Conservation (phyloP, 192 early-diverging fungal genomes). For the Coemansia sp. region DNA sequence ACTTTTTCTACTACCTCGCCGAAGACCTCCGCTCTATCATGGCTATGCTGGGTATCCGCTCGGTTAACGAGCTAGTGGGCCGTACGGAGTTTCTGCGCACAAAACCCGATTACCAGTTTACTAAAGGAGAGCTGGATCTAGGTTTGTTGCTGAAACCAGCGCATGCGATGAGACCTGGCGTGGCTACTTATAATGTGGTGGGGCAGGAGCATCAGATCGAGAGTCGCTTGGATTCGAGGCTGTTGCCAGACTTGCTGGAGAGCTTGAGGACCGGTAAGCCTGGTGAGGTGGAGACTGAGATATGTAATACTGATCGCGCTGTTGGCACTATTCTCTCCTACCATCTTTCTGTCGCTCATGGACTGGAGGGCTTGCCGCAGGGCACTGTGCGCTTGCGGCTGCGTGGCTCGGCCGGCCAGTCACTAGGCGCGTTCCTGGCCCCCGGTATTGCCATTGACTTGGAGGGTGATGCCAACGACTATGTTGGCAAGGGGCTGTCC, state of each 20-base stretch:
- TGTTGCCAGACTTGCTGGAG: conserved; percentile 82
- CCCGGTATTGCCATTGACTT: conserved; percentile 87
- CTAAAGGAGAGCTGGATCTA: conserved; percentile 89
- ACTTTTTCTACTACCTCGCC: conserved; percentile 98
- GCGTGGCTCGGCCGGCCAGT: conserved; percentile 94
- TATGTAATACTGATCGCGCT: conserved; percentile 96
- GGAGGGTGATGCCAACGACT: conserved; percentile 99
- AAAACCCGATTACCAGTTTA: conserved; percentile 70
- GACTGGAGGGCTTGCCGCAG: conserved; percentile 81
- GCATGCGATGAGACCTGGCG: conserved; percentile 82
- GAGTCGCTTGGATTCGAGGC: conserved; percentile 82
- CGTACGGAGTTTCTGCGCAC: conserved; percentile 84
- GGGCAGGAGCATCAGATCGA: conserved; percentile 91
- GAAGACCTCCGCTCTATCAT: conserved; percentile 93
- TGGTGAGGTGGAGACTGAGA: conserved; percentile 63
- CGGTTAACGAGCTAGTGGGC: conserved; percentile 96
- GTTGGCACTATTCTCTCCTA: conserved; percentile 92
- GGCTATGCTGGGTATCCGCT: conserved; percentile 92
- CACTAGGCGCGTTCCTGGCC: conserved; percentile 92
- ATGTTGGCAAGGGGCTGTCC: conserved; percentile 98
- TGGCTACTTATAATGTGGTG: conserved; percentile 77
- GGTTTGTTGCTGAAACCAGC: conserved; percentile 88
- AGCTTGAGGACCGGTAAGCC: conserved; percentile 63
- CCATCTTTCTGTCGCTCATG: conserved; percentile 78
- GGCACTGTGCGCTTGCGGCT: conserved; percentile 88